Evolutionary conservation across 306 rosid species (phyloP).

Genomic region (Glycine tomentella): DNA sequence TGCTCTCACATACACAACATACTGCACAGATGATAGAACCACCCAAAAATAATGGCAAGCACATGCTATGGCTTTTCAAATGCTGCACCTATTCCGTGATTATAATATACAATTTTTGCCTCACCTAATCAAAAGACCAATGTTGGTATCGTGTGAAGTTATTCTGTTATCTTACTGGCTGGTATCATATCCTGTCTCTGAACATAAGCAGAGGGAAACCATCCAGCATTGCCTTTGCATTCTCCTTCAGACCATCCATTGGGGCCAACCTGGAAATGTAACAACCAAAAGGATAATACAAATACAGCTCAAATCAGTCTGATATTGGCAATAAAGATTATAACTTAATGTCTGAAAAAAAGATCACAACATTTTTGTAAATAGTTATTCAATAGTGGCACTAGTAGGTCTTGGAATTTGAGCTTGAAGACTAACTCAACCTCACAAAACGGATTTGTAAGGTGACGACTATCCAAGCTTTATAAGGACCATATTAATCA

Average conservation of each 20-base stretch:
- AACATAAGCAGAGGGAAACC: slow-evolving; percentile 97
- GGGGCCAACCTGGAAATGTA: slow-evolving; percentile 60
- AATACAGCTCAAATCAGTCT: slow-evolving; percentile 13
- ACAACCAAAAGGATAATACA: background rate
- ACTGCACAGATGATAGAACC: slow-evolving; percentile 47
- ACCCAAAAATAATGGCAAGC: slow-evolving; percentile 36
- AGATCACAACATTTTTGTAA: background rate
- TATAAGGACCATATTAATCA: background rate
- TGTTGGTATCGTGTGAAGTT: slow-evolving; percentile 40
- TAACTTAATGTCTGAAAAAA: background rate
- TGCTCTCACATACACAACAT: slow-evolving; percentile 50
- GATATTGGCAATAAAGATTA: slow-evolving; percentile 18
- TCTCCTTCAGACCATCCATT: slow-evolving; percentile 98
- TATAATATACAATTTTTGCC: slow-evolving; percentile 49
- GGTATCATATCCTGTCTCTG: slow-evolving; percentile 70
- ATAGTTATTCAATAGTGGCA: slow-evolving; percentile 20
- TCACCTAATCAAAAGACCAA: slow-evolving; percentile 42
- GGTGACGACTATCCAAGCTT: background rate
- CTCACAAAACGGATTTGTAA: background rate
- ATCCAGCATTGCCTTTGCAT: slow-evolving; percentile 76
- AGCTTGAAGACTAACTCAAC: background rate
- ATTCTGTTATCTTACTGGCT: slow-evolving; percentile 54
- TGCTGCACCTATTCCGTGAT: slow-evolving; percentile 38
- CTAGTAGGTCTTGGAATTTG: background rate
- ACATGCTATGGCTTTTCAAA: slow-evolving; percentile 38